Evolutionary conservation across 345 rosid species (phyloP), one percentile per base, ranked within the genome.

Genomic region (Lumnitzera littorea): DNA sequence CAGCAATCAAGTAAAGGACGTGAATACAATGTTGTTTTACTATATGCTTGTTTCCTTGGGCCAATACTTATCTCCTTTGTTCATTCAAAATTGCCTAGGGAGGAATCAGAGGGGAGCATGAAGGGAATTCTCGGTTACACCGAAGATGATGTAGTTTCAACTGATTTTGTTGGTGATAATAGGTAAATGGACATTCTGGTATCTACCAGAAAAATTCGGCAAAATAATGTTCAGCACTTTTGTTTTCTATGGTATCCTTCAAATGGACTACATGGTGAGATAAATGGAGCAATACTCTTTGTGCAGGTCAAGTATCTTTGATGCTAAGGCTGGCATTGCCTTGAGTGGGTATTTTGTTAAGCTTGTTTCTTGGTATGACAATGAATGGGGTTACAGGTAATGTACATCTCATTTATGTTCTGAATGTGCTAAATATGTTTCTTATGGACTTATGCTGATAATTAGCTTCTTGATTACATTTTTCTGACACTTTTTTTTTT

Each of bases 271-370:
- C 7, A 36, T 5, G 43, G 41, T 12, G 27, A 3, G 27, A 12
- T 13, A 51, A 36, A 36, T 36, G 43, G 7, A 36, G 43, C 43
- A 36, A 36, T 9, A 36, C 46, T 12, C 2, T 24, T 24, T 55
- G 27, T 15, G n/a, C 70, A 72, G 75, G 61, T 72, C 76, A 58
- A 72, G 76, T 61, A 68, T 72, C 41, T 72, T 72, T 49, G 76
- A 72, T 58, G 76, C 76, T 51, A 68, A 67, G 73, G 76, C 76
- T 6, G 76, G 76, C 59, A 60, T 72, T 60, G 76, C 76, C 15
- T 20, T 72, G 72, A 72, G 52, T 24, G 64, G 64, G 0, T 64
- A 59, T 48, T 72, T 68, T 36, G 69, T 63, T 15, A 72, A 72
- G 55, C 27, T 72, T 20, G 76, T 72, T 36, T 15, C 72, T 47